Evolutionary conservation across 371 early-diverging fungal species (phyloP), one percentile per base, ranked within the genome.

Genomic region (Rhizopus sp.): DNA sequence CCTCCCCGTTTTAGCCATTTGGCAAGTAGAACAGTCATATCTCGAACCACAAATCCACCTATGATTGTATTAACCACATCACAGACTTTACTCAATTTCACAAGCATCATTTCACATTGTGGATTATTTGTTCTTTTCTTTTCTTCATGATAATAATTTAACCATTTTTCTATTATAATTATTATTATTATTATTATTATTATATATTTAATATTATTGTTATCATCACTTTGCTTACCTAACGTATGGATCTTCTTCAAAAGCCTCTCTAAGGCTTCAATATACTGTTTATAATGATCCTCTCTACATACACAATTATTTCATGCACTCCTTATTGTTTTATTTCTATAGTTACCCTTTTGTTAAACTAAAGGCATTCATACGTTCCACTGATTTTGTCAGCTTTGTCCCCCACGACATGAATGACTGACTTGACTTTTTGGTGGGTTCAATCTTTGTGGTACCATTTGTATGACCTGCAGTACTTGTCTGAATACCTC

Each of bases 1-100:
- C 75, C 68, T 16, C 80, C 77, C 53, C 80, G 59, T 55, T 80
- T 80, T 37, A 80, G 51, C 80, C 80, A 80, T 71, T 80, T 77
- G 6, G 73, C 73, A 42, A 80, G 67, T 7, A 80, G 53, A 29
- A 80, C 39, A 5, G 80, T 70, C 31, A 80, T 61, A 57, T 80
- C 80, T 35, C 70, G 66, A 8, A 80, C 58, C 6, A 77, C 70
- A 60, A 80, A 77, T 7, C 77, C 77, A 31, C 80, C 77, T 37
- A 80, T 56, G 1, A 77, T 65, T 3, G 55, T 48, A 63, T 67
- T 69, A 45, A 75, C 64, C 7, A 60, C 56, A 32, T 68, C 64
- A 57, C 79, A 75, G 6, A 78, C 66, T 50, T 64, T 69, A 46
- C 52, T 61, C 30, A 75, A 41, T 56, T 69, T 73, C 38, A 57